phyloP scores from a whole-genome alignment of 176 grass and related monocot genomes.

The Bonia amplexicaulis region DNA sequence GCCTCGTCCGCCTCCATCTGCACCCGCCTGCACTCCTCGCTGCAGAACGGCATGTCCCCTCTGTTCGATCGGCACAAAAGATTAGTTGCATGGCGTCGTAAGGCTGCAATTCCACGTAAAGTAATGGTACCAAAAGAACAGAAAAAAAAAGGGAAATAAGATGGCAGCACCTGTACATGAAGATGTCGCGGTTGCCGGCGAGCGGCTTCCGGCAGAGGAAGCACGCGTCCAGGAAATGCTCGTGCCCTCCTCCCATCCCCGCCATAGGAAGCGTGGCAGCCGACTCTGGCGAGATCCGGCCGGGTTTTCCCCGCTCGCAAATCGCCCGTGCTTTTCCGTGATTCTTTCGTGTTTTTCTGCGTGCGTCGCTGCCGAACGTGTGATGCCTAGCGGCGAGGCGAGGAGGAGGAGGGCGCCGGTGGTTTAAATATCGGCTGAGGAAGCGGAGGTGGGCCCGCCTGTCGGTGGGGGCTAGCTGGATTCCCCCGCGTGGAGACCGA shows the following conservation, averaged over 20 bases:
- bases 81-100: not conserved
- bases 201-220: constrained; percentile 67
- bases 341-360: not conserved
- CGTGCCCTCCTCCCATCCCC: not conserved
- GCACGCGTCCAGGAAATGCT: constrained; percentile 63
- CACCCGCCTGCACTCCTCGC: constrained; percentile 76
- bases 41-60: constrained; percentile 90
- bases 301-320: too few relatives aligned
- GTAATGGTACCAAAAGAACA: not conserved
- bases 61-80: constrained; percentile 23
- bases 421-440: not conserved
- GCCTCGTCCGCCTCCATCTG: constrained; percentile 43
- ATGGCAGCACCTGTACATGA: constrained; percentile 68
- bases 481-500: not conserved
- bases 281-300: constrained; percentile 5
- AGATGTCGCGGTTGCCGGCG: constrained; percentile 61
- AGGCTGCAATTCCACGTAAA: not conserved
- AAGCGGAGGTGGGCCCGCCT: not conserved
- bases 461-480: not conserved
- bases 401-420: not conserved
- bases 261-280: not conserved
- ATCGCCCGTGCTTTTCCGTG: not conserved
- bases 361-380: constrained; percentile 25
- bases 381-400: constrained; percentile 24
- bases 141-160: not conserved